phyloP scores from a whole-genome alignment of 2,329 filamentous ascomycete genomes.

The Diaporthe sp. region DNA sequence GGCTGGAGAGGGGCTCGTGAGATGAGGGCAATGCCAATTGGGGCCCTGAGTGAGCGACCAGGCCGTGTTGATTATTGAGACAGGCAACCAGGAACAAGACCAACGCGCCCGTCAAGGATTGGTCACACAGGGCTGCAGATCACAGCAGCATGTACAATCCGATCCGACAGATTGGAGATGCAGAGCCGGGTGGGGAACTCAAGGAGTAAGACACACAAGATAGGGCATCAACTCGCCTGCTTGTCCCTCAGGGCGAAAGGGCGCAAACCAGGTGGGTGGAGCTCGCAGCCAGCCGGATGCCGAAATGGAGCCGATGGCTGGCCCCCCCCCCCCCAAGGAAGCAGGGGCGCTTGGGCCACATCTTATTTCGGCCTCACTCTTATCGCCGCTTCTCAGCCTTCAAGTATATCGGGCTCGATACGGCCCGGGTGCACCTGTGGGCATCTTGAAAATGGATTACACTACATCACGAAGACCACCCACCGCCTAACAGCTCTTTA shows the following conservation, averaged over 20 bases:
- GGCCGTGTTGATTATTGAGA: neutral
- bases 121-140: neutral
- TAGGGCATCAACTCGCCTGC: too few species aligned
- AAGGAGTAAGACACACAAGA: too few species aligned
- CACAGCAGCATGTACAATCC: slow-evolving; percentile 1
- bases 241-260: neutral
- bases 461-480: neutral
- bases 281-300: neutral
- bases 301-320: slow-evolving; percentile 4
- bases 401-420: too few species aligned
- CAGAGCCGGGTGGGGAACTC: neutral
- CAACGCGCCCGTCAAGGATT: neutral
- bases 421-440: neutral
- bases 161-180: neutral
- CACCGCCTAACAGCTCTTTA: neutral
- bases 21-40: neutral
- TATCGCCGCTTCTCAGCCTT: neutral
- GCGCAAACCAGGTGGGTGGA: neutral
- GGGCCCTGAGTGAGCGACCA: neutral
- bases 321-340: neutral
- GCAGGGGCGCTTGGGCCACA: slow-evolving; percentile 12
- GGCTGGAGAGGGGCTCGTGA: neutral
- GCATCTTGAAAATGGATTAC: neutral
- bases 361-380: slow-evolving; percentile 20
- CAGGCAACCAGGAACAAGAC: neutral